These are phyloP conservation scores for Prunus dulcis DNA, from an alignment of 306 rosid species.

Conservation along the genomic window DNA sequence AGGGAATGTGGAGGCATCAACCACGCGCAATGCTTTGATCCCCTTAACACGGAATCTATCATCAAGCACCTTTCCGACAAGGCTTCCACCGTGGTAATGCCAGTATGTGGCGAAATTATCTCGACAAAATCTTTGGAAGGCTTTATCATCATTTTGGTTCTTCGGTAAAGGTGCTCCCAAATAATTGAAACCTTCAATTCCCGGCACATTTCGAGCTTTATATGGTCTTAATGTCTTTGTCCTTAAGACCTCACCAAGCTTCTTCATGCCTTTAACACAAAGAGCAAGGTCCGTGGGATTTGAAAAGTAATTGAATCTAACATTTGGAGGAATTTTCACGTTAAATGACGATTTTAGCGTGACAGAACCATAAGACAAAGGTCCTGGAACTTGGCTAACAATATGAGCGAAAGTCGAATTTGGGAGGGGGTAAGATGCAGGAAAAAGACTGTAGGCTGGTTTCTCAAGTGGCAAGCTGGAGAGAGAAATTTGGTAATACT, in stretches of 20 bases:
- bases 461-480: background rate
- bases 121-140: constrained; percentile 10
- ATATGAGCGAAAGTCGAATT: background rate
- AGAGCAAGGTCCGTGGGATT: constrained; percentile 10
- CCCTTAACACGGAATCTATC: constrained; percentile 1
- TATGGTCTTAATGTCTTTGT: background rate
- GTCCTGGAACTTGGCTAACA: background rate
- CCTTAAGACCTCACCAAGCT: background rate
- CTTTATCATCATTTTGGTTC: constrained; percentile 1
- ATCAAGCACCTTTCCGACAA: constrained; percentile 22
- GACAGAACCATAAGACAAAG: background rate
- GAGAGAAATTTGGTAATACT: background rate
- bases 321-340: background rate
- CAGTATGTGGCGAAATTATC: constrained; percentile 6
- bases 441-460: background rate
- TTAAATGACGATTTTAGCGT: background rate
- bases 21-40: background rate
- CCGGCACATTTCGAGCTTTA: background rate
- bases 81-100: constrained; percentile 30
- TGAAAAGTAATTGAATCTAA: constrained; percentile 18
- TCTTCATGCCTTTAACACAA: constrained; percentile 2
- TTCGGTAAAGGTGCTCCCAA: constrained; percentile 7
- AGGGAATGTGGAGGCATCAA: constrained; percentile 2
- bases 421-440: too few species aligned
- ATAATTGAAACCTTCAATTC: constrained; percentile 1